Evolutionary conservation across 352 stramenopile species (phyloP).

Genomic region (Halophytophthora batemanensis): DNA sequence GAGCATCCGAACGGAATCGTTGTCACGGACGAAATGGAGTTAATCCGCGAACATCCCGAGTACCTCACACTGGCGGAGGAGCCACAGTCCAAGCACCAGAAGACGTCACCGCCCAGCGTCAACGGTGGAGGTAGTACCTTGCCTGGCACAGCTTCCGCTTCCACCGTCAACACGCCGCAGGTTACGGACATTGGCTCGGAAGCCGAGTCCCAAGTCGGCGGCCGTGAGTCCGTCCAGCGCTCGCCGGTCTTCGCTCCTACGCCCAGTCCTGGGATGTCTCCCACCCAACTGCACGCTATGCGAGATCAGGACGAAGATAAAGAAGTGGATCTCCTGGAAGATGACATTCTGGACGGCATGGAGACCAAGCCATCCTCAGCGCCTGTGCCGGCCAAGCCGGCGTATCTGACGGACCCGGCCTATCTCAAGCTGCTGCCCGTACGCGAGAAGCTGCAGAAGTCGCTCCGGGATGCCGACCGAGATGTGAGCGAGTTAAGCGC

Average conservation of each 20-base stretch:
- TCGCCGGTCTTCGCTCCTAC: slow-evolving; percentile 59
- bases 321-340: slow-evolving; percentile 73
- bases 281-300: slow-evolving; percentile 20
- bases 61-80: slow-evolving; percentile 66
- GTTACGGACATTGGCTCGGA: slow-evolving; percentile 69
- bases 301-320: slow-evolving; percentile 56
- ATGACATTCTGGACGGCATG: slow-evolving; percentile 73
- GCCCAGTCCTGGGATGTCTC: slow-evolving; percentile 49
- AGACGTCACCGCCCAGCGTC: slow-evolving; percentile 17
- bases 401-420: slow-evolving; percentile 56
- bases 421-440: slow-evolving; percentile 65
- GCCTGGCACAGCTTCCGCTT: slow-evolving; percentile 31
- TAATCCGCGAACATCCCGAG: slow-evolving; percentile 80
- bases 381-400: slow-evolving; percentile 23
- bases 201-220: slow-evolving; percentile 50
- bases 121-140: slow-evolving; percentile 17
- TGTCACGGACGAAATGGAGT: slow-evolving; percentile 78
- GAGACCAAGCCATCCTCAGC: slow-evolving; percentile 47
- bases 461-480: slow-evolving; percentile 59
- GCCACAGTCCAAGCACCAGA: slow-evolving; percentile 40
- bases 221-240: slow-evolving; percentile 57
- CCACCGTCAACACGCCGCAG: slow-evolving; percentile 66
- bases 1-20: slow-evolving; percentile 66
- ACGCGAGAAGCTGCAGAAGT: slow-evolving; percentile 67
- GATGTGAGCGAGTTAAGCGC: slow-evolving; percentile 59